Base-by-base conservation (phyloP, 108 stramenopile genomes). In the Cyclostephanos invisitatus region DNA sequence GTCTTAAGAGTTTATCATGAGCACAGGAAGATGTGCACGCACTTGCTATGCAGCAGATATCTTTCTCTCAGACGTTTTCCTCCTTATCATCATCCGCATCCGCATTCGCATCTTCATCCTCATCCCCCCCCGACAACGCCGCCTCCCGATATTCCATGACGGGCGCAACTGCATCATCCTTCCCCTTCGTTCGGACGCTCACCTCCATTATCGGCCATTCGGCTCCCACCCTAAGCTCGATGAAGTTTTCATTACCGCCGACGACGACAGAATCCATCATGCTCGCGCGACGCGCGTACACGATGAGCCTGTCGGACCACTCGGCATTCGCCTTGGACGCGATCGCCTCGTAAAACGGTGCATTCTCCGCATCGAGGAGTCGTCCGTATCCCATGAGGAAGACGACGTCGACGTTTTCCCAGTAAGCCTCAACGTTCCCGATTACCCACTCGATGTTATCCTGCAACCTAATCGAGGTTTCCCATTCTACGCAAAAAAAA, bases 171-270 rank as follows among this genome's bases (percentile, higher is more conserved):
- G n/a, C n/a, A n/a, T n/a, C n/a, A 37, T 44, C 35, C 24, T 50
- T 46, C 37, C 32, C 54, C 35, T 14, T 32, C n/a, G 73, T 74
- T 9, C 32, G 42, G 5, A 74, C 50, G 47, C 57, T 56, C 58
- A 78, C 70, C 32, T 48, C 66, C 56, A 71, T 55, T 24, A 78
- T 67, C 29, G 77, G 77, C 60, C 66, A 78, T 35, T 71, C 65
- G 2, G 38, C 24, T 12, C 64, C 77, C 8, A 78, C 65, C 40
- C 51, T 51, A 25, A 78, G 54, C 59, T 78, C 77, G 20, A 66
- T 54, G 38, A 78, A 72, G 7, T 66, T 51, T 5, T 62, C 53
- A 25, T 58, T 4, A 0, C 65, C 65, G 2, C 50, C 70, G n/a
- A 78, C 35, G 53, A 71, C 29, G n/a, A 20, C 21, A 1, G 67